These are phyloP conservation scores for Plasmodium cynomolgi DNA, from an alignment of 169 alveolate species.

Conservation along the genomic window DNA sequence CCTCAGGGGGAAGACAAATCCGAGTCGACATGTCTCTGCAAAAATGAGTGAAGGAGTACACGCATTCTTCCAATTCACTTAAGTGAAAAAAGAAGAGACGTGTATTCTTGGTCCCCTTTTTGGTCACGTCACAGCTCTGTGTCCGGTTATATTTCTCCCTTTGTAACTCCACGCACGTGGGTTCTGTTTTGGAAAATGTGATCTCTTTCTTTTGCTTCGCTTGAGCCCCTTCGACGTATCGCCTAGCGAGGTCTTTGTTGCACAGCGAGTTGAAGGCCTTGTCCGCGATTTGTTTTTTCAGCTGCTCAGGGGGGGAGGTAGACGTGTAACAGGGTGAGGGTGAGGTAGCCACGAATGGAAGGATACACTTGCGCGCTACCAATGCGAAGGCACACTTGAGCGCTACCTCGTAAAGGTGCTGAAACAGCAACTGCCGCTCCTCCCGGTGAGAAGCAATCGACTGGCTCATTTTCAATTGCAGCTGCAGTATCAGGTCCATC, in stretches of 20 bases:
- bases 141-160: conserved; percentile 6
- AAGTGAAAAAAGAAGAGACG: conserved; percentile 21
- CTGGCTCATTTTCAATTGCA: conserved; percentile 23
- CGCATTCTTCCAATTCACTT: conserved; percentile 37
- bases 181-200: neutral
- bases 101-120: neutral
- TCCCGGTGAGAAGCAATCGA: conserved; percentile 4
- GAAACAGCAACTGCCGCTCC: conserved; percentile 30
- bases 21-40: conserved; percentile 31
- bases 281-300: conserved; percentile 51
- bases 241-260: conserved; percentile 18
- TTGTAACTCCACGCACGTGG: neutral
- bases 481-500: conserved; percentile 10
- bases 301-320: conserved; percentile 6
- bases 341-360: neutral
- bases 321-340: neutral
- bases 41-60: conserved; percentile 42
- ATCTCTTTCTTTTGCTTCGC: neutral
- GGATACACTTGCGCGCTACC: neutral
- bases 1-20: neutral
- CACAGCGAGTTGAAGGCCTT: conserved; percentile 44
- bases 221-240: neutral
- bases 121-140: neutral
- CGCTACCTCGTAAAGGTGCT: conserved; percentile 13
- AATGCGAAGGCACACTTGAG: neutral